A percentile compares a stretch with the other conserved stretches of the same genome.
These are phyloP conservation scores for Lactarius akahatsu DNA, from an alignment of 768 basidiomycete genomes.

Conservation along the genomic window DNA sequence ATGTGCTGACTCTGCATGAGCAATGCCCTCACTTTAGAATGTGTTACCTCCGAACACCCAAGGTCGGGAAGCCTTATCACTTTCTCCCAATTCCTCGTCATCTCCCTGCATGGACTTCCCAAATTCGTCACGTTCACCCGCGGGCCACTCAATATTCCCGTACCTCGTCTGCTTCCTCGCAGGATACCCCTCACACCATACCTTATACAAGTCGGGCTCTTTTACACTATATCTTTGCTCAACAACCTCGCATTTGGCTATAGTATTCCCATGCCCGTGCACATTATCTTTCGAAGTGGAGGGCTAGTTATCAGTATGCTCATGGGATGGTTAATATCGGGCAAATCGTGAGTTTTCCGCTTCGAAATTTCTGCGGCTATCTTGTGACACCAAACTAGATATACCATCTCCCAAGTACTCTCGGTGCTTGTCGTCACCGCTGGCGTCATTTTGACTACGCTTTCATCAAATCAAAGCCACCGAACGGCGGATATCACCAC, in stretches of 20 bases:
- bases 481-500: conserved; percentile 19
- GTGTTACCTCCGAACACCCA: conserved; percentile 65
- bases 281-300: conserved; percentile 92
- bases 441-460: conserved; percentile 78
- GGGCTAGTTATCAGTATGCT: conserved; percentile 83
- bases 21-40: conserved; percentile 78
- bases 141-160: conserved; percentile 17
- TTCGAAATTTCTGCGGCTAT: conserved; percentile 12
- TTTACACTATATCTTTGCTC: conserved; percentile 73
- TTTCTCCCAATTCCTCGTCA: conserved; percentile 78
- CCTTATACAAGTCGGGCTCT: conserved; percentile 76
- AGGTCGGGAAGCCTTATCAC: conserved; percentile 82
- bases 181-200: conserved; percentile 72
- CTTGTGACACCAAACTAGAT: conserved; percentile 42
- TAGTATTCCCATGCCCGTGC: conserved; percentile 84
- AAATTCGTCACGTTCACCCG: conserved; percentile 45
- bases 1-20: conserved; percentile 38
- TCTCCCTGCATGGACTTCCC: conserved; percentile 73
- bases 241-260: conserved; percentile 93
- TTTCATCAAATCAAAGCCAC: conserved; percentile 53
- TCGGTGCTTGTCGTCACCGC: conserved; percentile 80
- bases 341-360: conserved; percentile 54
- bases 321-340: conserved; percentile 66
- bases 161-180: conserved; percentile 57
- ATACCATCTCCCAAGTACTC: conserved; percentile 58